Percentiles rank a stretch among this genome's conserved stretches.
phyloP scores from a whole-genome alignment of 768 basidiomycete species.

The Boletus reticuloceps region DNA sequence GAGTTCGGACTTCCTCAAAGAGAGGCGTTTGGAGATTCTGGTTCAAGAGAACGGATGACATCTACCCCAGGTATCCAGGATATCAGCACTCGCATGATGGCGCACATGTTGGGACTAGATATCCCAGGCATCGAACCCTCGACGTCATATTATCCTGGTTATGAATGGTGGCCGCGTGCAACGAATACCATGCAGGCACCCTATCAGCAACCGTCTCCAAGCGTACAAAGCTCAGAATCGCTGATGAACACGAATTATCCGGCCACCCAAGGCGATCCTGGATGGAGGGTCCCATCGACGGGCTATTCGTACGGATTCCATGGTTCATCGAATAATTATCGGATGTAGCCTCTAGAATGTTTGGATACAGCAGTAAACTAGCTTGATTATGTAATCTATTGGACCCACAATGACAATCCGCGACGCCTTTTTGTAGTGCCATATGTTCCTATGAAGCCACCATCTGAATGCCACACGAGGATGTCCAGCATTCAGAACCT shows the following conservation, averaged over 20 bases:
- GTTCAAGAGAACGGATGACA: constrained; percentile 24
- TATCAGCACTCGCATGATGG: constrained; percentile 63
- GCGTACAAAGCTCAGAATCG: constrained; percentile 4
- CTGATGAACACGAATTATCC: constrained; percentile 17
- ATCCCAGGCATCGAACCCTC: constrained; percentile 57
- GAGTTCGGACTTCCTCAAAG: constrained; percentile 42
- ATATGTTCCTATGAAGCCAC: constrained; percentile 11
- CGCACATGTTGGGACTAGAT: constrained; percentile 68
- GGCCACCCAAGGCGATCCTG: constrained; percentile 10
- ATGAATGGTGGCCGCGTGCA: constrained; percentile 63
- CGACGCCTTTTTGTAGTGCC: background rate
- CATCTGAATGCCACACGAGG: constrained; percentile 22
- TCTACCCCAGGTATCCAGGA: constrained; percentile 51
- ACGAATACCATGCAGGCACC: constrained; percentile 12
- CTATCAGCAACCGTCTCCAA: constrained; percentile 12
- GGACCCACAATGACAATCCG: constrained; percentile 33
- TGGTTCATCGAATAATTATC: constrained; percentile 19
- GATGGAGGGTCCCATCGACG: constrained; percentile 20
- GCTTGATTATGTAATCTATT: constrained; percentile 27
- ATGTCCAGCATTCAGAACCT: constrained; percentile 60
- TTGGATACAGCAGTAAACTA: too few species aligned
- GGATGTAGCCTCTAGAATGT: constrained; percentile 13
- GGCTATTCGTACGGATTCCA: constrained; percentile 22
- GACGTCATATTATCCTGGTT: constrained; percentile 51
- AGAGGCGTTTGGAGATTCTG: constrained; percentile 34